Evolutionary conservation across 2,329 filamentous ascomycete species (phyloP), one percentile per base, ranked within the genome.

Genomic region (Remersonia thermophila): DNA sequence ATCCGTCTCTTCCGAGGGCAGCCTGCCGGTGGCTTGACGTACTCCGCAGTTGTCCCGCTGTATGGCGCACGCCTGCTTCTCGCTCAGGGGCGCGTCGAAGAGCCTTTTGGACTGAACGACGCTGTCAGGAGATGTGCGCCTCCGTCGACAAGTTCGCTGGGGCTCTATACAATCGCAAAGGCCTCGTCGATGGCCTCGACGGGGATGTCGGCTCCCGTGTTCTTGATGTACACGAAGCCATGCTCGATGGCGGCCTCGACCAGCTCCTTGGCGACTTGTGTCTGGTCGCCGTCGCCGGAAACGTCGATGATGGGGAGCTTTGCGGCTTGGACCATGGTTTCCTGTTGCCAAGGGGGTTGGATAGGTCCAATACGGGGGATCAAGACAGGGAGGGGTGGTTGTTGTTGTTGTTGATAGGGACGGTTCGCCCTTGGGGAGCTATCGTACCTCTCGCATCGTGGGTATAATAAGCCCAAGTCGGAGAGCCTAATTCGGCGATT

Each of bases 201-300:
- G 0, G 79, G 64, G 32, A 95, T 83, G 41, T 80, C 75, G 10
- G 67, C 65, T 30, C 77, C 80, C 15, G 75, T 69, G 52, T 84
- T 87, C 52, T 77, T 79, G 51, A 96, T 77, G 55, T 91, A 96
- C 42, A 95, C 73, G 58, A 96, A 96, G 42, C 89, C 89, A 59
- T 86, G 80, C 36, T 79, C 76, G 27, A 77, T 73, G 2, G 86
- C 87, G 1, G 89, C 89, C 42, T 81, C 71, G 29, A 95, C 75
- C 29, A 96, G 69, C 44, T 76, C 70, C 37, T 73, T 73, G 35
- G 81, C 80, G 14, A 76, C 60, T 31, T 63, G n/a, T 55, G 35
- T 54, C 40, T 70, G 61, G 45, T 80, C 65, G 18, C 67, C 65
- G 4, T 69, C 63, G 13, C 69, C 66, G 3, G 77, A 79, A 45